Conservation (phyloP, 371 early-diverging fungal species). For the Thermomucor indicae-seudaticae region DNA sequence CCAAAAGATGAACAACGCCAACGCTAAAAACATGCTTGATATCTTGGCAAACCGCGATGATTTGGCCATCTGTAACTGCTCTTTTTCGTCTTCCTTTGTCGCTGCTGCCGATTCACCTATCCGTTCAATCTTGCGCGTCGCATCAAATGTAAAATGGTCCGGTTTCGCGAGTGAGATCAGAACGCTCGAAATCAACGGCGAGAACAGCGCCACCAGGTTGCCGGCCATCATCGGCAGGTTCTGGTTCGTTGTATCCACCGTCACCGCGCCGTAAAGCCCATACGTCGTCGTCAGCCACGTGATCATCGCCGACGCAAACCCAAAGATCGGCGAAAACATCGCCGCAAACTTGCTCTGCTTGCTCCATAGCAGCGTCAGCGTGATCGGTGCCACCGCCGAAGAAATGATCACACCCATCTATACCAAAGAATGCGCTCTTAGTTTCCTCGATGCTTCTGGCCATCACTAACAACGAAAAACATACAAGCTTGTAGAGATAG, state of each 20-base stretch:
- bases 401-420: conserved; percentile 67
- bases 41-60: conserved; percentile 29
- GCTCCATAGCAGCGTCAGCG: conserved; percentile 59
- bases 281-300: conserved; percentile 62
- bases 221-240: conserved; percentile 74
- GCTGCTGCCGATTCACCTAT: conserved; percentile 34
- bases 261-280: conserved; percentile 50
- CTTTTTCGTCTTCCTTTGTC: conserved; percentile 21
- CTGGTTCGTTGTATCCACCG: conserved; percentile 48
- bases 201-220: conserved; percentile 46
- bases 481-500: conserved; percentile 51
- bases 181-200: conserved; percentile 18
- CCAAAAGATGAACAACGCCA: conserved; percentile 60
- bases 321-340: conserved; percentile 48
- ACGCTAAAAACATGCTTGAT: conserved; percentile 40
- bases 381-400: conserved; percentile 62
- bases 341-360: conserved; percentile 59
- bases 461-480: neutral
- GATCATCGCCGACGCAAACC: conserved; percentile 45
- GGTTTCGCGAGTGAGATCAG: conserved; percentile 42
- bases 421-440: neutral
- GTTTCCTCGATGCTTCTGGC: neutral
- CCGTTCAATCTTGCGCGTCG: conserved; percentile 40
- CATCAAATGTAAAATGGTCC: conserved; percentile 60
- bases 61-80: conserved; percentile 16